phyloP scores from a whole-genome alignment of 2,329 filamentous ascomycete genomes.

The Leptographium galeiforme region DNA sequence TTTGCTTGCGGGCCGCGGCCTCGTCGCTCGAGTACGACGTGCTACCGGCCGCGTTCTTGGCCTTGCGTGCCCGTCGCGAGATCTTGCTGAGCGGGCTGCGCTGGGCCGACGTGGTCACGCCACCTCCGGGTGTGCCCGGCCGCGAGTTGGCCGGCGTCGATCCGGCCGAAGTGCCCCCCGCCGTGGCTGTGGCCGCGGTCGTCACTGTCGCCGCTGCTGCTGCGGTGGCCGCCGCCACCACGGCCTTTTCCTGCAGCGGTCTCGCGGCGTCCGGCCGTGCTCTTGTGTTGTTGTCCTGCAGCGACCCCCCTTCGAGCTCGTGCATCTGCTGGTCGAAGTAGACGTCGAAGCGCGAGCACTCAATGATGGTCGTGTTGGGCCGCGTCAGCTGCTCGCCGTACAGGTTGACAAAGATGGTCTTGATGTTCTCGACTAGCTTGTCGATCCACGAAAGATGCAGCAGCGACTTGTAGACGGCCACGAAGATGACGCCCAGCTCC shows the following conservation, averaged over 20 bases:
- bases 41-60: constrained; percentile 48
- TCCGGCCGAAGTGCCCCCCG: constrained; percentile 41
- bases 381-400: constrained; percentile 81
- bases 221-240: background rate
- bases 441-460: constrained; percentile 95
- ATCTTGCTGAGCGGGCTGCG: constrained; percentile 60
- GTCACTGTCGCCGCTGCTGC: constrained; percentile 22
- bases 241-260: background rate
- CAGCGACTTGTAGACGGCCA: constrained; percentile 92
- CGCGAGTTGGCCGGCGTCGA: constrained; percentile 66
- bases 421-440: constrained; percentile 88
- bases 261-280: background rate
- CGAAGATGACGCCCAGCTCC: constrained; percentile 89
- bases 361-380: constrained; percentile 61
- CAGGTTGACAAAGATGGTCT: constrained; percentile 77
- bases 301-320: constrained; percentile 51
- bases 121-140: constrained; percentile 58
- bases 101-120: constrained; percentile 47
- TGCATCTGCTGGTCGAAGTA: constrained; percentile 91
- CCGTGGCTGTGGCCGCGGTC: constrained; percentile 16
- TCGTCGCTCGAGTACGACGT: constrained; percentile 73
- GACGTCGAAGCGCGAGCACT: constrained; percentile 70
- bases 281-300: background rate
- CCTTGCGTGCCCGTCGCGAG: constrained; percentile 65
- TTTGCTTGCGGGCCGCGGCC: constrained; percentile 34